These are phyloP conservation scores for Tremella fuciformis DNA, from an alignment of 768 basidiomycete genomes.

Conservation along the genomic window DNA sequence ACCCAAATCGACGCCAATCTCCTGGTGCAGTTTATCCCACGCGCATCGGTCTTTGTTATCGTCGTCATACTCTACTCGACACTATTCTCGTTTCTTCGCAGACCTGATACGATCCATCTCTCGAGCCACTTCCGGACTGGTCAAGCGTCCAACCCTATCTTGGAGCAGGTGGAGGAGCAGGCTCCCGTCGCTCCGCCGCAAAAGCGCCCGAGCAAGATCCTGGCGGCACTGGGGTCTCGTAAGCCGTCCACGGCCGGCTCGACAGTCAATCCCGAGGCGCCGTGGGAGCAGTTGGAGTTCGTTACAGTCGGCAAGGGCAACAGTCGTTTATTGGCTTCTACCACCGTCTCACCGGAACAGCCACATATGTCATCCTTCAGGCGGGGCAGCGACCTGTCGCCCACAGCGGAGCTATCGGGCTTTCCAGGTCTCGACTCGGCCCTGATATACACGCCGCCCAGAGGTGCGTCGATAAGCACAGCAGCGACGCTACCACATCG, in stretches of 20 bases:
- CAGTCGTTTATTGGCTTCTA: neutral
- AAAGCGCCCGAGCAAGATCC: neutral
- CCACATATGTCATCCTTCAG: neutral
- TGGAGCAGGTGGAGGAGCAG: neutral
- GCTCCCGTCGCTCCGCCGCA: neutral
- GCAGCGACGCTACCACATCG: neutral
- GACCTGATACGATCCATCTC: constrained; percentile 48
- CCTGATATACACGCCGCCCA: too few relatives aligned
- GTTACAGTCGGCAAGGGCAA: constrained; percentile 29
- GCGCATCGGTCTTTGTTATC: constrained; percentile 45
- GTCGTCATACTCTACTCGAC: constrained; percentile 41
- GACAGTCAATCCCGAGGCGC: constrained; percentile 28
- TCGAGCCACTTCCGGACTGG: constrained; percentile 32
- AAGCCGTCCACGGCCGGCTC: neutral
- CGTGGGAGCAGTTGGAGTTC: constrained; percentile 45
- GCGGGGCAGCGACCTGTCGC: constrained; percentile 1
- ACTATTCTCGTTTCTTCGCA: constrained; percentile 43
- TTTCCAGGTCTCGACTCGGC: too few relatives aligned
- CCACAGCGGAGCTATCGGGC: neutral
- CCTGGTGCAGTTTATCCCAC: constrained; percentile 49
- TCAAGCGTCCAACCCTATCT: neutral
- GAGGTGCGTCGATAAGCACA: neutral
- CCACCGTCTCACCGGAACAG: neutral
- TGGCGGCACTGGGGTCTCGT: neutral
- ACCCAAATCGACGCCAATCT: constrained; percentile 29